Percentiles rank a stretch among this genome's conserved stretches.
Evolutionary conservation across 352 stramenopile genomes (phyloP).

Genomic region (Pythium oligandrum): DNA sequence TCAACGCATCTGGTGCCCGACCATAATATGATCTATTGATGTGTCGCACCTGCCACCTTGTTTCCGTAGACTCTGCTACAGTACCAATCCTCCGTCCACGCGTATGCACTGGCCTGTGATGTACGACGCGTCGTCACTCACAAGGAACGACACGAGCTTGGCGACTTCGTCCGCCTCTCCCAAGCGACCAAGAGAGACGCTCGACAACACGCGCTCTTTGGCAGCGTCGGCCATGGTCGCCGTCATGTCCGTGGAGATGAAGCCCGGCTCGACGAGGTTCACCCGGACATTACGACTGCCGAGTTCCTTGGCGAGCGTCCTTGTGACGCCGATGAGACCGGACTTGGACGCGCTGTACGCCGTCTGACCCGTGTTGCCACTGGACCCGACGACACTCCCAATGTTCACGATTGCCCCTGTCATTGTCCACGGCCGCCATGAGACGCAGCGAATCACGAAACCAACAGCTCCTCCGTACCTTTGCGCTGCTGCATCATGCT

Average conservation of each 20-base stretch:
- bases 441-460: neutral
- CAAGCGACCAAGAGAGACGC: conserved; percentile 57
- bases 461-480: conserved; percentile 6
- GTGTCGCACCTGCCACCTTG: neutral
- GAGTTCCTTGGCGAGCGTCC: conserved; percentile 80
- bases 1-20: conserved; percentile 6
- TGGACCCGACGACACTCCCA: conserved; percentile 73
- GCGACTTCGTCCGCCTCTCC: conserved; percentile 69
- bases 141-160: conserved; percentile 75
- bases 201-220: conserved; percentile 37
- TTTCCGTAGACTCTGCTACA: conserved; percentile 27
- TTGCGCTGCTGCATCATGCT: conserved; percentile 71
- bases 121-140: conserved; percentile 69
- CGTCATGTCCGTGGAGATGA: conserved; percentile 84
- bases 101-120: conserved; percentile 84
- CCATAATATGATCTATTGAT: conserved; percentile 5
- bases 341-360: conserved; percentile 84
- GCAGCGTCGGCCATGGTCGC: conserved; percentile 44
- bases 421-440: neutral
- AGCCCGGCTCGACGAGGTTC: conserved; percentile 85
- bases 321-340: conserved; percentile 67
- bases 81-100: conserved; percentile 69
- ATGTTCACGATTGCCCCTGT: conserved; percentile 78
- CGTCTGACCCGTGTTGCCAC: conserved; percentile 72
- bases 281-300: conserved; percentile 80